Base-by-base conservation (phyloP, 202 grass and related monocot species). In the Setaria viridis region DNA sequence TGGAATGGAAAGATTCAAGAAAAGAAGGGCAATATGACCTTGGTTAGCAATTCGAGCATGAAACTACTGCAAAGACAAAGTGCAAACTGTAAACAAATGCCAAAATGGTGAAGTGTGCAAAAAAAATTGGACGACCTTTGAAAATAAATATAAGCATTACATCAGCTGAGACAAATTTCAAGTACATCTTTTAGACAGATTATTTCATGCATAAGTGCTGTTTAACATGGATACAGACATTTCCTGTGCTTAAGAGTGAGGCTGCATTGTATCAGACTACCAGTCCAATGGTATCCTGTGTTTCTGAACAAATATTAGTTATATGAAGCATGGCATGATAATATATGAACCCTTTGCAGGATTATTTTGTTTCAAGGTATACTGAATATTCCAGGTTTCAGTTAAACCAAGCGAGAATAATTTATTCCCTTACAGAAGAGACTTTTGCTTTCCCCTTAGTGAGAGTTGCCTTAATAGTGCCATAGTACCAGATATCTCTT, bases 41-140 rank as follows among this genome's bases (percentile, higher is more conserved):
- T 42, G 34, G 70, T 8, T 77, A 45, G 14, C 37, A 19, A 1
- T 74, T 54, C 34, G 32, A 48, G 11, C 47, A 59, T 41, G 41
- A 49, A 53, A 62, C 25, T 65, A 72, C 39, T 30, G 53, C 67
- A 84, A 81, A 60, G 62, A 41, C 39, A 73, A 20, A 87, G 78
- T 42, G 21, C 45, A 42, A 12, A 42, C 7, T 12, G 45, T 41
- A 41, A 41, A 41, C 39, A 41, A 77, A 80, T 32, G 29, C 56
- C 32, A 34, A 70, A 69, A 7, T 5, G 17, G 37, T 35, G 57
- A 62, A 49, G 62, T 79, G 11, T 50, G 53, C 12, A 41, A n/a
- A 69, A 17, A 78, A 60, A 60, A 42, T 48, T 77, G 29, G 70
- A 57, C 0, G 10, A 51, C 19, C 6, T 64, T 71, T 53, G 42